These are phyloP conservation scores for Colletotrichum kahawae DNA, from an alignment of 2,329 filamentous ascomycete species.

Conservation along the genomic window DNA sequence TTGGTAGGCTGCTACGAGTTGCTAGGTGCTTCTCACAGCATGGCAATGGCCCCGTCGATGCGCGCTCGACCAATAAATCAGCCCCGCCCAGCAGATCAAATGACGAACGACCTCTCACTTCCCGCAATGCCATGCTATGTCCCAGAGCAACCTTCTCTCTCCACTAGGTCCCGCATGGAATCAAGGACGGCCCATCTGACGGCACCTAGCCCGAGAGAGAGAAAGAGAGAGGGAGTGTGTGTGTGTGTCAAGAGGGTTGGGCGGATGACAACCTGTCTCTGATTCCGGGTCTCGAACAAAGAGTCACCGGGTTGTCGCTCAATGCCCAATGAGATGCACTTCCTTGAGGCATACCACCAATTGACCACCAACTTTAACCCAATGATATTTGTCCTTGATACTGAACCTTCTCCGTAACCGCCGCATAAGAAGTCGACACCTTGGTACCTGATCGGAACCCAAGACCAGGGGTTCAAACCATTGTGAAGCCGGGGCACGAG, in stretches of 20 bases:
- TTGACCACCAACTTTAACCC: background rate
- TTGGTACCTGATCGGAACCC: constrained; percentile 16
- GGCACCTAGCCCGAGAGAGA: background rate
- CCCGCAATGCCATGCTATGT: background rate
- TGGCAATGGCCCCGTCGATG: background rate
- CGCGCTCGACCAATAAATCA: background rate
- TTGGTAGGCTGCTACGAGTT: background rate
- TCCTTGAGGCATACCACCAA: background rate
- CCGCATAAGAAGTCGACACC: background rate
- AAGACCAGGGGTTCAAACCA: background rate
- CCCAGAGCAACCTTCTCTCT: background rate
- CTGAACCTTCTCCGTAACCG: background rate
- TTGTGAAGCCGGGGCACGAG: background rate
- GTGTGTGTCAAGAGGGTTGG: constrained; percentile 9
- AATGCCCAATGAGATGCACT: background rate
- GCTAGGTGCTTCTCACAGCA: background rate
- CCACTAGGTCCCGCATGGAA: background rate
- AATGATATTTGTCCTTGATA: background rate
- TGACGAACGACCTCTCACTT: background rate
- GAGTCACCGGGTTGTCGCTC: background rate
- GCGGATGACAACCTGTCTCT: constrained; percentile 20
- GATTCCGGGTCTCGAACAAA: background rate
- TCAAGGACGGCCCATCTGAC: constrained; percentile 7
- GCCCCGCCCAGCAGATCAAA: background rate
- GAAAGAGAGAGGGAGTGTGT: background rate